Conservation (phyloP, 2,329 filamentous ascomycete genomes). For the Penicillium sp. region DNA sequence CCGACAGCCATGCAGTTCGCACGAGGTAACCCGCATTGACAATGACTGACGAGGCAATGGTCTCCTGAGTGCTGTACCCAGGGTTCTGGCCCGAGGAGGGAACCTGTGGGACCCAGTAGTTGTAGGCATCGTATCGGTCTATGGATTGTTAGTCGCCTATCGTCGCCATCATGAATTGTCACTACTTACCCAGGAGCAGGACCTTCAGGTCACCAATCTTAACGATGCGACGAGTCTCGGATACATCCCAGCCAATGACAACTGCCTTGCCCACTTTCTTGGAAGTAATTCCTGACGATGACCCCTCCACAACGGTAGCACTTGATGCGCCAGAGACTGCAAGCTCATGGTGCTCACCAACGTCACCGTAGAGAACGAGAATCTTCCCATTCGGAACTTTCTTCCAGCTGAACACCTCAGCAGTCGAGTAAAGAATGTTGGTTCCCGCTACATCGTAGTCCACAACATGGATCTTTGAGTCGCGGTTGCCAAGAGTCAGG, state of each 20-base stretch:
- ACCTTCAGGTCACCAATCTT: conserved; percentile 49
- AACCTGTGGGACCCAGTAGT: conserved; percentile 47
- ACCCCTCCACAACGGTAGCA: conserved; percentile 35
- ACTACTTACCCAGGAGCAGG: conserved; percentile 52
- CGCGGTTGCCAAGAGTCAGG: conserved; percentile 41
- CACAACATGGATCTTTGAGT: conserved; percentile 46
- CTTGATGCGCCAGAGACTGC: conserved; percentile 33
- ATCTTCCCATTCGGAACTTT: conserved; percentile 57
- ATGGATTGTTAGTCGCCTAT: conserved; percentile 13
- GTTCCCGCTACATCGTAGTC: conserved; percentile 43
- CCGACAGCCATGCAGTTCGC: conserved; percentile 53
- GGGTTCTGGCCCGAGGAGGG: conserved; percentile 25
- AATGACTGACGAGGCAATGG: conserved; percentile 37
- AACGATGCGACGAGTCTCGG: conserved; percentile 45
- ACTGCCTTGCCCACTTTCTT: conserved; percentile 29
- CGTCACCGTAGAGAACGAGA: conserved; percentile 42
- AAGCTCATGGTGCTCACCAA: conserved; percentile 43
- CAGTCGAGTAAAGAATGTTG: conserved; percentile 45
- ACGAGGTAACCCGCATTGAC: conserved; percentile 47
- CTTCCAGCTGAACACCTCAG: conserved; percentile 54
- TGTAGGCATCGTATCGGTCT: conserved; percentile 54
- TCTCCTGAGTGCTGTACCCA: conserved; percentile 32
- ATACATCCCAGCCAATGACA: conserved; percentile 56
- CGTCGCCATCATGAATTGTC: neutral
- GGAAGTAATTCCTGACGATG: conserved; percentile 26